A percentile compares a stretch with the other conserved stretches of the same genome.
Conservation (phyloP, 257 asterid species). For the Coffea canephora region DNA sequence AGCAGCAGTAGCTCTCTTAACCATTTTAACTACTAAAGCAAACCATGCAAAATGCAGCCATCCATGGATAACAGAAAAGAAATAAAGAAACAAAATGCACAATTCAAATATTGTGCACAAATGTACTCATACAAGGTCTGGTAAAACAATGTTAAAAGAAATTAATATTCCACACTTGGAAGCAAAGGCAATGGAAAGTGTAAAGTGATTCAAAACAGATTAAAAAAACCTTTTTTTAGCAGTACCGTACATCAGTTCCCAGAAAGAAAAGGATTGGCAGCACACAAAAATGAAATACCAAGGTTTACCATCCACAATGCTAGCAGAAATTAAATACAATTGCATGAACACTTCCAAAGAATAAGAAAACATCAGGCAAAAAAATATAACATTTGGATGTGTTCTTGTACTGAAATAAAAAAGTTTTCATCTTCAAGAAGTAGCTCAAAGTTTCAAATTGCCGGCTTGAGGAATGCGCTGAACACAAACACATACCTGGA, state of each 20-base stretch:
- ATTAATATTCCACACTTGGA: not conserved
- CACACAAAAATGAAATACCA: not conserved
- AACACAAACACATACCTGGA: slow-evolving; percentile 54
- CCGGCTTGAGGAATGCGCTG: no score
- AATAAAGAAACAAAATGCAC: not conserved
- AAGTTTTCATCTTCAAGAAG: not conserved
- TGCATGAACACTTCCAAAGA: not conserved
- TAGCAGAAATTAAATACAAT: not conserved
- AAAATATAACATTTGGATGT: no score
- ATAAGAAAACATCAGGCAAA: not conserved
- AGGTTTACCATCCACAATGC: not conserved
- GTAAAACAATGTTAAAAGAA: not conserved
- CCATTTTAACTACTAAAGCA: not conserved
- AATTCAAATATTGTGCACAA: not conserved
- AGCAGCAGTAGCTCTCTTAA: not conserved
- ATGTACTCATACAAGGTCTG: not conserved
- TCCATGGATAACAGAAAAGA: not conserved
- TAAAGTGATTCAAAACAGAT: not conserved
- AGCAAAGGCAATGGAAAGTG: not conserved
- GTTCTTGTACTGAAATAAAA: not conserved
- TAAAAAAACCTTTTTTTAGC: not conserved
- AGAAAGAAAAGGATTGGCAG: not conserved
- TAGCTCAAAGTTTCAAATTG: not conserved
- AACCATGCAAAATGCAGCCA: not conserved
- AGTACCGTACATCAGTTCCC: not conserved